Evolutionary conservation across 352 stramenopile genomes (phyloP).

Genomic region (Phytophthora podocarpi): DNA sequence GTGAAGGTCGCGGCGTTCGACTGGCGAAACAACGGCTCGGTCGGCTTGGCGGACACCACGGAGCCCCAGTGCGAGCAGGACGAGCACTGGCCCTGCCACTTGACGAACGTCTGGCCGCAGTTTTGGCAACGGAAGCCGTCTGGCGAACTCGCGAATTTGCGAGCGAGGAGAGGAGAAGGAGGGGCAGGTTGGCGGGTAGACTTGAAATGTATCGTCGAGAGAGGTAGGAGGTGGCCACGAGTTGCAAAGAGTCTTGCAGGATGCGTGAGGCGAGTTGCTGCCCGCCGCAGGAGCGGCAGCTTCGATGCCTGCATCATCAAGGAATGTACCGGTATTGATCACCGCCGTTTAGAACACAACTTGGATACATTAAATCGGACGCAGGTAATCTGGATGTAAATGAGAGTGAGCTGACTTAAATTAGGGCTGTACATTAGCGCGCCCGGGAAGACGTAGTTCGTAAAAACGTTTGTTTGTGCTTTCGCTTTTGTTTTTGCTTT

Average conservation of each 20-base stretch:
- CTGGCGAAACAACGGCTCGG: constrained; percentile 56
- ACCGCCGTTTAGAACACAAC: no score
- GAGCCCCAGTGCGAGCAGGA: constrained; percentile 92
- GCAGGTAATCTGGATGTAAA: no score
- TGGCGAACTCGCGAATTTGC: constrained; percentile 29
- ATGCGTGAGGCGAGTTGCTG: not conserved
- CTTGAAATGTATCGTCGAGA: not conserved
- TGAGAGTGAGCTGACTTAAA: no score
- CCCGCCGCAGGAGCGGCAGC: not conserved
- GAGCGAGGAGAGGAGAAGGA: not conserved
- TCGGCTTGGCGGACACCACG: constrained; percentile 62
- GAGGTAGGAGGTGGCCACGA: not conserved
- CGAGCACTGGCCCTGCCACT: constrained; percentile 88
- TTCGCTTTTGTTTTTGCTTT: no score
- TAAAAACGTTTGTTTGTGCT: no score
- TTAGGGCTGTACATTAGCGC: no score
- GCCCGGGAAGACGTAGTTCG: no score
- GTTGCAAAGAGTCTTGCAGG: not conserved
- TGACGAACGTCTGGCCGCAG: constrained; percentile 73
- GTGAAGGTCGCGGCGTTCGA: constrained; percentile 56
- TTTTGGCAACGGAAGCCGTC: constrained; percentile 50
- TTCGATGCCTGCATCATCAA: not conserved
- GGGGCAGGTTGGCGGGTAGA: not conserved
- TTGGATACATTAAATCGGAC: no score
- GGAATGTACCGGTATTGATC: no score